Base-by-base conservation (phyloP, 495 filamentous ascomycete genomes). In the Hyaloscypha bicolor region DNA sequence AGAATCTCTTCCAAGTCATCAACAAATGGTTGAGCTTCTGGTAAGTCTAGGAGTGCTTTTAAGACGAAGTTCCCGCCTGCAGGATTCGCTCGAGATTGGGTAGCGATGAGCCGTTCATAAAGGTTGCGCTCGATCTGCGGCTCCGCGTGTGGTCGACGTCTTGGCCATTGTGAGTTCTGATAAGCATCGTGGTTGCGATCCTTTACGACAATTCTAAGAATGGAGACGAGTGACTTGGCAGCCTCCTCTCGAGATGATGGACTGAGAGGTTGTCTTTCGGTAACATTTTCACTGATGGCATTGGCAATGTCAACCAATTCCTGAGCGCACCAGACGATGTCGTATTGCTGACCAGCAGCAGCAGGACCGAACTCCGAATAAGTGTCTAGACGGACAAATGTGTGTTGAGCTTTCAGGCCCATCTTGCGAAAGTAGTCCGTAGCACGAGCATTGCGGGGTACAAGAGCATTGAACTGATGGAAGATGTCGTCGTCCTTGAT, bases 131-230 rank as follows among this genome's bases (percentile, higher is more conserved):
- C 63, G 2, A 55, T 63, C 21, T 53, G 42, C n/a, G 55, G 69
- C 51, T 72, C 72, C 0, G 60, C 65, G 60, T 73, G 69, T 16
- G 63, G 60, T 21, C 65, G 62, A 21, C 61, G 70, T 31, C 69
- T 59, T 9, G 64, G 53, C 55, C 62, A 65, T 33, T 52, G 59
- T 21, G 29, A 12, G 37, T 66, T 55, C 25, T 67, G 57, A 32
- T 75, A 75, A 19, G 55, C 63, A 29, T 75, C 73, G n/a, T 71
- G 33, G 52, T 75, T 73, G 19, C 65, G 69, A 4, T 73, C 55
- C 22, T 65, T 51, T 1, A 73, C 68, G 9, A 75, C 71, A n/a
- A 64, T 66, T 11, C 51, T 30, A 14, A 75, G 67, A 53, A 75
- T 75, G 6, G 45, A 42, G 1, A 73, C 66, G 1, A 75, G 53